Evolutionary conservation across 1,284 basidiomycete genomes (phyloP), one percentile per base, ranked within the genome.

Genomic region (Marasmius fiardii): DNA sequence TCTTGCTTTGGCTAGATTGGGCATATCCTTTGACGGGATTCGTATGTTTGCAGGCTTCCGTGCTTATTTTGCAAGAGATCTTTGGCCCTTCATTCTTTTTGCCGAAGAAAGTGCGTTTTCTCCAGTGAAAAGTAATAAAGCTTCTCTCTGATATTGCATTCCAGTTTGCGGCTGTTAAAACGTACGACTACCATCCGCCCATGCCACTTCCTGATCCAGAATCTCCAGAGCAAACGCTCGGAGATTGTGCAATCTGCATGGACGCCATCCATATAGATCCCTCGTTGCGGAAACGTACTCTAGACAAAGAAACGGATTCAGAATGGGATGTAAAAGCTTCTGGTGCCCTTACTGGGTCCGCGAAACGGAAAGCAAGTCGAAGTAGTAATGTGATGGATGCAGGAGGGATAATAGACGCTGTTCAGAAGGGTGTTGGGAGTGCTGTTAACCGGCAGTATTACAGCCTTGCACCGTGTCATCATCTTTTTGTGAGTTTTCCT

Each of bases 191-290:
- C 66, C 93, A 95, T 68, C 93, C 92, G 8, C 74, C 81, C 1
- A 51, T 95, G 41, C 86, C 88, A 1, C 65, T 80, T 1, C 76
- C 86, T 1, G 90, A 93, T 64, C 68, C 85, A 0, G 91, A 93
- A 68, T 79, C 86, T 5, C 83, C 86, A 1, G 83, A 86, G 43
- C 80, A 84, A 60, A 81, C 85, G 10, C 74, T 93, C 16, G 91
- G 88, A 4, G 91, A 94, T 64, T 95, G 93, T 63, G 84, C 90
- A 3, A 95, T 95, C 58, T 95, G 93, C 67, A 93, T 95, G 90
- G 93, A 95, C 58, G 80, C 85, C 7, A 94, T 95, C 58, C 66
- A 82, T 41, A 71, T 84, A n/a, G 81, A 84, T 51, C 65, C 76
- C 41, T 69, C 67, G 6, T 67, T 67, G 56, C 75, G 64, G 54